Base-by-base conservation (phyloP, 1,284 basidiomycete genomes). In the Hortiboletus rubellus region DNA sequence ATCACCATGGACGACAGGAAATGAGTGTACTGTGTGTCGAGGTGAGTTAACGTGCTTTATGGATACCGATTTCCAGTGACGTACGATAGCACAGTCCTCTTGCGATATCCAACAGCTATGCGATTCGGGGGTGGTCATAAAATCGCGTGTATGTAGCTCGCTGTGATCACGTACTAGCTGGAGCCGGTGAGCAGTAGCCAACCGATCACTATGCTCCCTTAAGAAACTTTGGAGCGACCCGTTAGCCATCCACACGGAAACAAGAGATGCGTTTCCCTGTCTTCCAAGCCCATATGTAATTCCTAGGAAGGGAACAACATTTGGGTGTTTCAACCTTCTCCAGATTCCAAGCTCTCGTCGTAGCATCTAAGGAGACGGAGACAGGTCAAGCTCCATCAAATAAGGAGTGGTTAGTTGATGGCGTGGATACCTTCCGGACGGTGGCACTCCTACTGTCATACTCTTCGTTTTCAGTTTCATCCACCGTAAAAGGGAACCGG, bases 151-250 rank as follows among this genome's bases (percentile, higher is more conserved):
- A 31, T 7, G 27, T 33, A 17, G 6, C 8, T 9, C n/a, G 10
- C 30, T 18, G 30, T 7, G 0, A 43, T 18, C 40, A 54, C 55
- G 18, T 38, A 57, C 50, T 45, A 57, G 34, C 8, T 57, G 43
- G 8, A 55, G 54, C 5, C 40, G 33, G 24, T 43, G 41, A 22
- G 33, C 10, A n/a, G 36, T n/a, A 12, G 22, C 27, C 2, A 51
- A 24, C 22, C n/a, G 40, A 7, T 36, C 17, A n/a, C 44, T 22
- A 31, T 46, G 17, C 1, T 38, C 11, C 38, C 3, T 17, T 10
- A 57, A 15, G 41, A 57, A 57, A 14, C 22, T 40, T 14, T 27
- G 18, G 7, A 57, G 55, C 9, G 50, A 36, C 6, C 55, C 51
- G 6, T 54, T 47, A 6, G 24, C 2, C 55, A 52, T 52, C 51